Evolutionary conservation across 140 eudicot genomes (phyloP).

Genomic region (Senecio squalidus): DNA sequence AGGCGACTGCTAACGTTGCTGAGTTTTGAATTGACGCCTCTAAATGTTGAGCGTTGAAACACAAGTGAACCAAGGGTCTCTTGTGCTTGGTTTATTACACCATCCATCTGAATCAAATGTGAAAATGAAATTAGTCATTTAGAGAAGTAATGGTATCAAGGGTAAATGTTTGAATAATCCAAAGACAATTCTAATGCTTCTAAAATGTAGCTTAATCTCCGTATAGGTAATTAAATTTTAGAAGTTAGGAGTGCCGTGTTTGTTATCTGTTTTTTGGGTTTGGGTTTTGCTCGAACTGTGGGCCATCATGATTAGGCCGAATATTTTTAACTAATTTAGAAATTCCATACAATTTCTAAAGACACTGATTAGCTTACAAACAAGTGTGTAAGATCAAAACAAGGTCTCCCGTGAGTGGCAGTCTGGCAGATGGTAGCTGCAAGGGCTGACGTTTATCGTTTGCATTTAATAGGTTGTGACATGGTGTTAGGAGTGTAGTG

Average conservation of each 20-base stretch:
- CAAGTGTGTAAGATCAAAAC: too few relatives aligned
- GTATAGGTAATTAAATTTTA: background rate
- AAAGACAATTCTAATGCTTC: background rate
- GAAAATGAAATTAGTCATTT: background rate
- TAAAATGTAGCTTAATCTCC: background rate
- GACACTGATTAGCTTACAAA: background rate
- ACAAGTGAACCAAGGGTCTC: slow-evolving; percentile 81
- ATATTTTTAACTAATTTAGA: background rate
- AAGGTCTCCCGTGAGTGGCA: too few relatives aligned
- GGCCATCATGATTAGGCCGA: background rate
- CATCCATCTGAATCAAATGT: slow-evolving; percentile 59
- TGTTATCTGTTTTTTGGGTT: background rate
- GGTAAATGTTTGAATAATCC: background rate
- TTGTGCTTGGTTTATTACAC: slow-evolving; percentile 92
- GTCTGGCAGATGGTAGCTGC: too few relatives aligned
- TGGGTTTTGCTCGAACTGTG: background rate
- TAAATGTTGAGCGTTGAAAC: slow-evolving; percentile 87
- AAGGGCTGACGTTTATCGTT: too few relatives aligned
- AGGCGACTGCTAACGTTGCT: slow-evolving; percentile 93
- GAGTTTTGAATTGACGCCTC: slow-evolving; percentile 87
- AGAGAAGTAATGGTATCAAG: background rate
- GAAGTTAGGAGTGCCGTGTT: background rate
- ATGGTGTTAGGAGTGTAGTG: too few relatives aligned
- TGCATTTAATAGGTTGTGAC: too few relatives aligned
- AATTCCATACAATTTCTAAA: background rate